Percentiles rank a stretch among this genome's conserved stretches.
Conservation (phyloP, 2,329 filamentous ascomycete genomes). For the Epichloe typhina region DNA sequence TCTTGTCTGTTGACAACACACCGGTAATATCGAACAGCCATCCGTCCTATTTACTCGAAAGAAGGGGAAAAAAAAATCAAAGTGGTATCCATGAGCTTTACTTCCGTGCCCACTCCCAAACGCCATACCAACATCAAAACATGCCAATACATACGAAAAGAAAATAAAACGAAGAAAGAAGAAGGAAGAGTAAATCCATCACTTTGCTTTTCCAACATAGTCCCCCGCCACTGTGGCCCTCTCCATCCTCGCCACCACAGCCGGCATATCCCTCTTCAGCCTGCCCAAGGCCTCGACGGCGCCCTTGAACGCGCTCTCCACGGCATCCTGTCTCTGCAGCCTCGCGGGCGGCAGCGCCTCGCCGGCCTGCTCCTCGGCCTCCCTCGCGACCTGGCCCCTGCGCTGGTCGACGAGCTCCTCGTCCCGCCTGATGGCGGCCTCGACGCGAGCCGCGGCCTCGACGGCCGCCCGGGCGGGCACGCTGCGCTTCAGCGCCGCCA, state of each 20-base stretch:
- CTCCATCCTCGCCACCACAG: conserved; percentile 51
- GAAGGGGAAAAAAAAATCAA: not conserved
- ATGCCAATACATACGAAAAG: not conserved
- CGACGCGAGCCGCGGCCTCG: conserved; percentile 27
- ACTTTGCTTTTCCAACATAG: conserved; percentile 33
- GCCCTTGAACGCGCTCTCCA: conserved; percentile 32
- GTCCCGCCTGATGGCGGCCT: conserved; percentile 30
- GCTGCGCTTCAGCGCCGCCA: conserved; percentile 44
- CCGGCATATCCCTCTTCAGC: conserved; percentile 47
- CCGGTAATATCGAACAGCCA: too few relatives aligned
- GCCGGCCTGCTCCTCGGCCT: conserved; percentile 12
- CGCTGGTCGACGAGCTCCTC: conserved; percentile 28
- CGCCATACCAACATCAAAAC: not conserved
- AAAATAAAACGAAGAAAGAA: not conserved
- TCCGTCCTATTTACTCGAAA: too few relatives aligned
- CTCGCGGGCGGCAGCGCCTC: conserved; percentile 17
- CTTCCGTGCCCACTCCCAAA: not conserved
- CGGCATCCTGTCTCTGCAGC: conserved; percentile 28
- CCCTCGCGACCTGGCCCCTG: conserved; percentile 9
- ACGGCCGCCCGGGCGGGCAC: conserved; percentile 34
- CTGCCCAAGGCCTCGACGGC: conserved; percentile 38
- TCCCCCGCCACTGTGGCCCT: conserved; percentile 45
- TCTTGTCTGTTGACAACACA: too few relatives aligned
- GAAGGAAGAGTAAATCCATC: not conserved
- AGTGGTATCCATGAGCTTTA: not conserved